Evolutionary conservation across 805 yeast species (phyloP).

Genomic region (Crinitomyces ghanaensis): DNA sequence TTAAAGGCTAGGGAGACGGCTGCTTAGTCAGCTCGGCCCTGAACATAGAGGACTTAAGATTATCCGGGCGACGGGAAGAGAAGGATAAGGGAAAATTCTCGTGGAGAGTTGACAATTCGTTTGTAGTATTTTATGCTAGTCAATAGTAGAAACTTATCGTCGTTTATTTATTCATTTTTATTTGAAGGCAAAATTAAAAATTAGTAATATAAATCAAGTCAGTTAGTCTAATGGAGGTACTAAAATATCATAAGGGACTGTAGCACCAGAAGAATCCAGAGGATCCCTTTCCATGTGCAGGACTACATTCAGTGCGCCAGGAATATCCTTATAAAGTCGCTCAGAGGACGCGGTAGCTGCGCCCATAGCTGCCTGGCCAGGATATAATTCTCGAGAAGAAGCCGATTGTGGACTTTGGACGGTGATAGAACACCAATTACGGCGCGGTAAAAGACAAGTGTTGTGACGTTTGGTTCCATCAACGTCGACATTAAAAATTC

Average conservation of each 20-base stretch:
- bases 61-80: no score
- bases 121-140: no score
- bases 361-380: constrained; percentile 1
- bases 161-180: no score
- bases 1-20: no score
- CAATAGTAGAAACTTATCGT: no score
- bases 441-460: constrained; percentile 41
- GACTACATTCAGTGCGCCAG: constrained; percentile 46
- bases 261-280: constrained; percentile 35
- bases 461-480: constrained; percentile 39
- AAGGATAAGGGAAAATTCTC: no score
- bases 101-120: no score
- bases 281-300: constrained; percentile 63
- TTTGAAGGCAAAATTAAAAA: no score
- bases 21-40: no score
- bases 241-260: constrained; percentile 55
- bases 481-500: constrained; percentile 51
- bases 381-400: not conserved
- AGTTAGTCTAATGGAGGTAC: constrained; percentile 41
- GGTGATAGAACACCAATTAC: constrained; percentile 43
- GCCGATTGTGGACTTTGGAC: constrained; percentile 3
- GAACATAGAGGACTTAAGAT: no score
- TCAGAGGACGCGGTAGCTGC: constrained; percentile 5
- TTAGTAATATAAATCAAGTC: not conserved
- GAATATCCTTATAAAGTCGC: constrained; percentile 11